phyloP scores from a whole-genome alignment of 768 basidiomycete species.

The Collybia sordida region DNA sequence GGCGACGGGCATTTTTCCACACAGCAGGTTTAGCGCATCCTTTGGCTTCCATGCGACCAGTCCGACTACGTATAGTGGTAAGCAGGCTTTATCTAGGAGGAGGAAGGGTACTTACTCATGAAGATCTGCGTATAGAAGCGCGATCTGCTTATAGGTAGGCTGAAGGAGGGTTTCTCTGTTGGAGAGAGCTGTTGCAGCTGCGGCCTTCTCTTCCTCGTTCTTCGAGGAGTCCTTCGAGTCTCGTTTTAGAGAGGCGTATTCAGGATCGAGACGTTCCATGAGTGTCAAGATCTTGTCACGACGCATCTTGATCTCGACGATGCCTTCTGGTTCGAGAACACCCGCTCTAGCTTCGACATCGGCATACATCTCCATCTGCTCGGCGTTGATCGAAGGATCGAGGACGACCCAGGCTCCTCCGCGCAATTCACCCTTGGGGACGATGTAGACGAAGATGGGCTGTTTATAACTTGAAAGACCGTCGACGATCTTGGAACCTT shows the following conservation, averaged over 20 bases:
- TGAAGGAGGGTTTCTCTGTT: constrained; percentile 78
- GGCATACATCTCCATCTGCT: constrained; percentile 99
- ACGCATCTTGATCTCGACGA: constrained; percentile 97
- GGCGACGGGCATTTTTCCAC: constrained; percentile 87
- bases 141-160: constrained; percentile 93
- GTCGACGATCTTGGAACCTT: constrained; percentile 98
- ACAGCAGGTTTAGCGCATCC: constrained; percentile 84
- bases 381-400: constrained; percentile 94
- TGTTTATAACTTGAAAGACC: constrained; percentile 96
- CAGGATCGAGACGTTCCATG: constrained; percentile 92
- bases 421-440: constrained; percentile 97
- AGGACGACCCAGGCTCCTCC: constrained; percentile 99
- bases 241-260: constrained; percentile 78
- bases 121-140: constrained; percentile 91
- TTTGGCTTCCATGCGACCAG: constrained; percentile 97
- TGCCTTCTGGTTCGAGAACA: constrained; percentile 95
- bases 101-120: constrained; percentile 70
- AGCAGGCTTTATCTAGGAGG: neutral
- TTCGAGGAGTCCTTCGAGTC: constrained; percentile 76
- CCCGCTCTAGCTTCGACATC: constrained; percentile 95
- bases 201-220: constrained; percentile 71
- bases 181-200: constrained; percentile 66
- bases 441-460: constrained; percentile 97
- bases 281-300: constrained; percentile 86
- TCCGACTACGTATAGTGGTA: constrained; percentile 55